Percentiles rank a stretch among this genome's conserved stretches.
Evolutionary conservation across 164 flowering plant species (phyloP).

Genomic region (Vitis cinerea): DNA sequence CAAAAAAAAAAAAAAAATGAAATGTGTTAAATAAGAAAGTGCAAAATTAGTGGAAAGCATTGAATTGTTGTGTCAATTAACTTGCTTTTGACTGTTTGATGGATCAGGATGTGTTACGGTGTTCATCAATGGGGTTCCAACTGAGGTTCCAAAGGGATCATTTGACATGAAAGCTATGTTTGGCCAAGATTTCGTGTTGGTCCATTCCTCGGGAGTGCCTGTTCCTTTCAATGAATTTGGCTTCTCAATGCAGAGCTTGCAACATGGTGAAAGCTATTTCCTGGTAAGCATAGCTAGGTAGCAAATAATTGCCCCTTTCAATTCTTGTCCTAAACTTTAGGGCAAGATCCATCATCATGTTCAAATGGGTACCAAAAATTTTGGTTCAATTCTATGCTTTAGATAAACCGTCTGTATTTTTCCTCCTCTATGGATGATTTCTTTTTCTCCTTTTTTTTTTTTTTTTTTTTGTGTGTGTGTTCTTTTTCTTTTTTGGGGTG

Average conservation of each 20-base stretch:
- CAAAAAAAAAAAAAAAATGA: no score
- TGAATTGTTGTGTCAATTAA: no score
- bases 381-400: no score
- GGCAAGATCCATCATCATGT: neutral
- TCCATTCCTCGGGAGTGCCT: constrained; percentile 82
- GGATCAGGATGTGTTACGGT: constrained; percentile 66
- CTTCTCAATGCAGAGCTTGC: constrained; percentile 58
- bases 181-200: constrained; percentile 67
- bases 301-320: neutral
- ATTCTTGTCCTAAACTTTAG: neutral
- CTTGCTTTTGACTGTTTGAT: neutral
- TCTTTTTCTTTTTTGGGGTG: neutral
- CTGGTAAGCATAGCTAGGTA: constrained; percentile 44
- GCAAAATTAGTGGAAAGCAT: no score
- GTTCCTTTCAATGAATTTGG: constrained; percentile 65
- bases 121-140: constrained; percentile 77
- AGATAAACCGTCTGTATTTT: no score
- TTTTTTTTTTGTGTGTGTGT: no score
- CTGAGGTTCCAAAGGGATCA: constrained; percentile 71
- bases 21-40: no score
- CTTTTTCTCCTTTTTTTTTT: no score
- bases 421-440: no score
- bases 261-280: constrained; percentile 88
- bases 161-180: constrained; percentile 71
- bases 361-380: neutral